phyloP scores from a whole-genome alignment of 2,329 filamentous ascomycete species.

The Nakataea oryzae region DNA sequence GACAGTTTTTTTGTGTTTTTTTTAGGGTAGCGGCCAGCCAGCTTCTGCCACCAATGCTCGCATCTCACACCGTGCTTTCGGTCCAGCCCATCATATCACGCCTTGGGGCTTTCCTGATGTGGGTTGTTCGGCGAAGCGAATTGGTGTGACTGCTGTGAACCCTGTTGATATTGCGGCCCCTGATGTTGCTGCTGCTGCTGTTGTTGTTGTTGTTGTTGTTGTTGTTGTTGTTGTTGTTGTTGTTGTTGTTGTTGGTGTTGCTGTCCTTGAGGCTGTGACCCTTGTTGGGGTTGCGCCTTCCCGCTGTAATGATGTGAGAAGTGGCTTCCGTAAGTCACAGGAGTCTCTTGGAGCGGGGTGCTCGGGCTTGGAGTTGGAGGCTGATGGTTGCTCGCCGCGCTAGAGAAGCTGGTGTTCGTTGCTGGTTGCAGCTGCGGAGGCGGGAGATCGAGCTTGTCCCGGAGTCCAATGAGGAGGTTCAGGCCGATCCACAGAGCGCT shows the following conservation, averaged over 20 bases:
- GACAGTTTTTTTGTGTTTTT: too few species aligned
- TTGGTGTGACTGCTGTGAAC: neutral
- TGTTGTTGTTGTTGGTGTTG: too few species aligned
- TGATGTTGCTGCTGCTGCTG: too few species aligned
- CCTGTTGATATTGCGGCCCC: neutral
- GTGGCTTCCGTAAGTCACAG: neutral
- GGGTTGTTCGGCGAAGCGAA: neutral
- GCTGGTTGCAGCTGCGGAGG: neutral
- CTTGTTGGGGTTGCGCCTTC: neutral
- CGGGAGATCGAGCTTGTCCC: slow-evolving; percentile 20
- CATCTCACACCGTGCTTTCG: neutral
- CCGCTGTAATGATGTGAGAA: neutral
- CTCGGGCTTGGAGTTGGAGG: neutral
- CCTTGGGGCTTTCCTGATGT: neutral
- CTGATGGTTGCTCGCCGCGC: neutral
- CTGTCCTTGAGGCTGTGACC: too few species aligned
- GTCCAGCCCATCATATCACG: neutral
- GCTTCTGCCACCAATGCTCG: neutral
- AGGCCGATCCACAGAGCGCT: slow-evolving; percentile 67
- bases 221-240: neutral
- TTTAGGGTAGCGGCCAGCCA: neutral
- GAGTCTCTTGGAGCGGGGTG: neutral
- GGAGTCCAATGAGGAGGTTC: slow-evolving; percentile 54
- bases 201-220: too few species aligned
- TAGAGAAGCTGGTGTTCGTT: slow-evolving; percentile 3